phyloP scores from a whole-genome alignment of 768 basidiomycete species.

The Calocera cornea region DNA sequence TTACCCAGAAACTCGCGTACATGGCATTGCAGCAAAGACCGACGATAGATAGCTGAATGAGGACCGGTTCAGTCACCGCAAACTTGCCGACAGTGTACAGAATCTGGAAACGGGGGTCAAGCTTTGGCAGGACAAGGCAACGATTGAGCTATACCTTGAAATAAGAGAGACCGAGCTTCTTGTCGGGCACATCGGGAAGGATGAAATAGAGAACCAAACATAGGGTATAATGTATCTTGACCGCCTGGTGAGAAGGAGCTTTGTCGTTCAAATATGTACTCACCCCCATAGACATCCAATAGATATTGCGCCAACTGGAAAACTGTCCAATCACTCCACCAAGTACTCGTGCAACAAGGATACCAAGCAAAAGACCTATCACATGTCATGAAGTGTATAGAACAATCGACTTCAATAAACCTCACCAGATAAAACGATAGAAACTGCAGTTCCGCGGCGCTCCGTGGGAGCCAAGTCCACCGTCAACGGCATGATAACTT shows the following conservation, averaged over 20 bases:
- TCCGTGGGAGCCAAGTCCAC: conserved; percentile 71
- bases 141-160: conserved; percentile 2
- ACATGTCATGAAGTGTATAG: background rate
- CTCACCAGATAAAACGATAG: conserved; percentile 34
- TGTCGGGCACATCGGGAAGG: conserved; percentile 34
- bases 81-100: conserved; percentile 59
- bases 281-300: conserved; percentile 31
- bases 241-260: background rate
- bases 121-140: no score
- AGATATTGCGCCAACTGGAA: conserved; percentile 40
- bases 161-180: conserved; percentile 27
- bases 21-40: conserved; percentile 33
- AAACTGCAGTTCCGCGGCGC: conserved; percentile 58
- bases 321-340: conserved; percentile 65
- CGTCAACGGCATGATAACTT: conserved; percentile 55
- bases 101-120: conserved; percentile 10
- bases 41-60: conserved; percentile 42
- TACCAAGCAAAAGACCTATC: conserved; percentile 42
- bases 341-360: conserved; percentile 61
- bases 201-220: conserved; percentile 23
- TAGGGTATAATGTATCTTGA: conserved; percentile 14
- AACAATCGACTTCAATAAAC: conserved; percentile 11
- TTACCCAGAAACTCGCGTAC: conserved; percentile 46
- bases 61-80: conserved; percentile 58
- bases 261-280: conserved; percentile 1